A percentile compares a stretch with the other conserved stretches of the same genome.
phyloP scores from a whole-genome alignment of 331 rosid genomes.

The Stylosanthes scabra region DNA sequence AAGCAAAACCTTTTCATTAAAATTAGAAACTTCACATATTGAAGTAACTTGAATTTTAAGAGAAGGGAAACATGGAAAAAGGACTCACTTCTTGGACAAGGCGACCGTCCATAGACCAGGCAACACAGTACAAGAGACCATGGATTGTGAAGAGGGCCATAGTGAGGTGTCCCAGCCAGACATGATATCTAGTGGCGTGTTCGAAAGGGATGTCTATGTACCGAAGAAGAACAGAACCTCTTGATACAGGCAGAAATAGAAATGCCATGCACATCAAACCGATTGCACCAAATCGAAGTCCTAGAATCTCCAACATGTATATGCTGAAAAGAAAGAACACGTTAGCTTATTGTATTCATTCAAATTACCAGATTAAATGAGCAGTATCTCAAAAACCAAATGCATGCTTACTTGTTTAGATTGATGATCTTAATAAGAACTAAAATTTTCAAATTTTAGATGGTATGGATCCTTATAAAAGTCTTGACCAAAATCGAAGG shows the following conservation, averaged over 20 bases:
- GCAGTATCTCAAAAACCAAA: slow-evolving; percentile 24
- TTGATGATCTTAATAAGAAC: no score
- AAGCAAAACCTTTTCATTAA: slow-evolving; percentile 10
- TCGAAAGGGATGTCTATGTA: slow-evolving; percentile 84
- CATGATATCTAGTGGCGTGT: slow-evolving; percentile 91
- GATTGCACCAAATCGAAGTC: slow-evolving; percentile 68
- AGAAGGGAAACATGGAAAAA: slow-evolving; percentile 38
- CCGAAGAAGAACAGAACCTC: slow-evolving; percentile 95
- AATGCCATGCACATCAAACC: slow-evolving; percentile 79
- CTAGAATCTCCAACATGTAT: slow-evolving; percentile 55
- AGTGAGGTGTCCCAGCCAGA: slow-evolving; percentile 96
- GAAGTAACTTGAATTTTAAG: slow-evolving; percentile 12
- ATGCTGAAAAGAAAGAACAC: slow-evolving; percentile 53
- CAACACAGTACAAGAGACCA: slow-evolving; percentile 64
- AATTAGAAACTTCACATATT: not conserved
- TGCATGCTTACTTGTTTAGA: no score
- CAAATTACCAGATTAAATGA: not conserved
- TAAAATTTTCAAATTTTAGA: no score
- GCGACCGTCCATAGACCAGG: slow-evolving; percentile 71
- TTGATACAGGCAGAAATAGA: slow-evolving; percentile 82
- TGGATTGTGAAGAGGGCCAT: slow-evolving; percentile 85
- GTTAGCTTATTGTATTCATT: slow-evolving; percentile 25
- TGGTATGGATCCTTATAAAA: no score
- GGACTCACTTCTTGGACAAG: slow-evolving; percentile 62
- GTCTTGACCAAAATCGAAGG: no score